Conservation (phyloP, 495 filamentous ascomycete species). For the Cryomyces minteri region DNA sequence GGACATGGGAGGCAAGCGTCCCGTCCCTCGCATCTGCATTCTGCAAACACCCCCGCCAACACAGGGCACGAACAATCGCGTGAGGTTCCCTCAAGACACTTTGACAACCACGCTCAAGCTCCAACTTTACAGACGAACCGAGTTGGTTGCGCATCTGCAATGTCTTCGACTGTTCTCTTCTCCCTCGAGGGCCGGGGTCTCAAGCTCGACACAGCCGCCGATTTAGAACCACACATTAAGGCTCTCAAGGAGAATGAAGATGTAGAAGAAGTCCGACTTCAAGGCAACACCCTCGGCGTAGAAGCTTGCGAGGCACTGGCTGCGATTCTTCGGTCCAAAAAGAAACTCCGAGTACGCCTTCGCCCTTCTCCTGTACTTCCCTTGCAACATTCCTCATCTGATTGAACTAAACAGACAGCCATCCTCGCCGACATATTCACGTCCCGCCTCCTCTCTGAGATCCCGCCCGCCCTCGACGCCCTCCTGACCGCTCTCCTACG, state of each 20-base stretch:
- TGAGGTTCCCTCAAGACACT: too few relatives aligned
- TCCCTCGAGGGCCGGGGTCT: conserved; percentile 79
- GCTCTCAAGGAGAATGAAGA: conserved; percentile 48
- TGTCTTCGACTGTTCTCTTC: conserved; percentile 54
- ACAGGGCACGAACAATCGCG: too few relatives aligned
- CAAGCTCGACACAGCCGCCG: conserved; percentile 72
- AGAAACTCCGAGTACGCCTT: conserved; percentile 44
- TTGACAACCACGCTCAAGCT: too few relatives aligned
- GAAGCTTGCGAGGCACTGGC: conserved; percentile 72
- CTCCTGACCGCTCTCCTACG: conserved; percentile 75
- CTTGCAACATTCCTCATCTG: background rate
- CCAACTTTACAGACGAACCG: too few relatives aligned
- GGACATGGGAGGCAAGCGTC: too few relatives aligned
- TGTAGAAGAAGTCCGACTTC: conserved; percentile 66
- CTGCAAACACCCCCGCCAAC: too few relatives aligned
- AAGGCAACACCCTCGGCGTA: conserved; percentile 82
- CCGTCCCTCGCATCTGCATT: too few relatives aligned
- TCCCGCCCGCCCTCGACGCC: conserved; percentile 69
- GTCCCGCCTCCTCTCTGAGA: conserved; percentile 79
- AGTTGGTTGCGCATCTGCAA: conserved; percentile 3
- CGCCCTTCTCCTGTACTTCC: background rate
- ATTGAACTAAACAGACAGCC: conserved; percentile 34
- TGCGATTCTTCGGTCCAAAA: conserved; percentile 59
- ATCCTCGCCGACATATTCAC: conserved; percentile 97
- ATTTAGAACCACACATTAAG: conserved; percentile 73